Evolutionary conservation across 768 basidiomycete genomes (phyloP), one percentile per base, ranked within the genome.

Genomic region (Termitomyces sp.): DNA sequence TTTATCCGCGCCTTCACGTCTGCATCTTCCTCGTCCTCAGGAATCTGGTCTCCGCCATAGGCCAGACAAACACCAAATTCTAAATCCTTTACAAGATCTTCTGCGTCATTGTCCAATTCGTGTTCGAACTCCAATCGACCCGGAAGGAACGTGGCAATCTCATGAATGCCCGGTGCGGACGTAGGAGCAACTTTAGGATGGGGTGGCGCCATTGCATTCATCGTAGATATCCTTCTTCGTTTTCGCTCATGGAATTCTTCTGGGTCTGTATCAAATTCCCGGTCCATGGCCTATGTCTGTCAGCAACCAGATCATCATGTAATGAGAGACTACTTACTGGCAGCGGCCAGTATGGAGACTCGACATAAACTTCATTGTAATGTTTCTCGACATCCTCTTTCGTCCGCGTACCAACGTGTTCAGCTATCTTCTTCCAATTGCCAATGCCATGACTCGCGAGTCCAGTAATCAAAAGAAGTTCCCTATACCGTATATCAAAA

Each of bases 121-220:
- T 95, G 94, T 68, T 99, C 96, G 68, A 99, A 99, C 71, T 99
- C 96, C 36, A 99, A 80, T n/a, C 96, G 87, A 16, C 96, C 96
- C 9, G 96, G 96, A 68, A 99, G 87, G 74, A 88, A 98, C 0
- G 88, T 89, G 16, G 88, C 85, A 42, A 98, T 81, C 73, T 99
- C 96, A 69, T 98, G 96, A 16, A 92, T 85, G 4, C 85, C 92
- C 3, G 96, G 96, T 0, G 88, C 85, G 6, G 96, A 98, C 6
- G 90, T 92, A 4, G 94, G 89, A 1, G 89, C 80, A 2, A 85
- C 78, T 67, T 92, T 92, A 32, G 87, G 82, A 47, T 84, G 75
- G 16, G 83, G 75, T 7, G 77, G 77, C 6, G 73, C 74, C 47
- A 77, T 75, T 30, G 79, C 78, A 63, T 83, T 86, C 84, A 98